A percentile compares a stretch with the other conserved stretches of the same genome.
These are phyloP conservation scores for Pyrenula aspistea DNA, from an alignment of 495 filamentous ascomycete species.

Conservation along the genomic window DNA sequence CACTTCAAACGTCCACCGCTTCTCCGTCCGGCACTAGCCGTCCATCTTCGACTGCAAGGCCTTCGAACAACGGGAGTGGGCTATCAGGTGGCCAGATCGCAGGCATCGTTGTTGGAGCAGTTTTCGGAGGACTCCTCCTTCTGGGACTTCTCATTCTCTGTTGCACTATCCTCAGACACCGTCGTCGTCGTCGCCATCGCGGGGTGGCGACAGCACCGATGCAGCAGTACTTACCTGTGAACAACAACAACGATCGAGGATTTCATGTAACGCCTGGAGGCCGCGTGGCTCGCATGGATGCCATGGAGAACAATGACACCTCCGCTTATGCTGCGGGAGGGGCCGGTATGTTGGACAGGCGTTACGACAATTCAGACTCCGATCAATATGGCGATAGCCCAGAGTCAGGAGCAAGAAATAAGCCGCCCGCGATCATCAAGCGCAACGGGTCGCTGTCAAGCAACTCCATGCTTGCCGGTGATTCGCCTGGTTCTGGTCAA, in stretches of 20 bases:
- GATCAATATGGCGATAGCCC: slow-evolving; percentile 74
- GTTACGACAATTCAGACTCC: slow-evolving; percentile 61
- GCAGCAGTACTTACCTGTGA: slow-evolving; percentile 24
- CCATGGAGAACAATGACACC: slow-evolving; percentile 61
- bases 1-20: slow-evolving; percentile 45
- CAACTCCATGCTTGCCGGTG: slow-evolving; percentile 57
- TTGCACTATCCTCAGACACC: slow-evolving; percentile 14
- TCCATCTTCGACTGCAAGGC: slow-evolving; percentile 26
- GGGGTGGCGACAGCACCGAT: slow-evolving; percentile 41
- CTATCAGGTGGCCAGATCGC: slow-evolving; percentile 80
- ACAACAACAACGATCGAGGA: slow-evolving; percentile 31
- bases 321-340: slow-evolving; percentile 38
- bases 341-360: slow-evolving; percentile 23
- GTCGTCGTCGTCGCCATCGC: slow-evolving; percentile 41
- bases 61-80: slow-evolving; percentile 19
- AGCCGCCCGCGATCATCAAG: slow-evolving; percentile 54
- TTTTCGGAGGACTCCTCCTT: slow-evolving; percentile 59
- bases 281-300: slow-evolving; percentile 91
- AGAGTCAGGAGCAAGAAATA: slow-evolving; percentile 48
- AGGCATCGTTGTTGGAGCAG: slow-evolving; percentile 74
- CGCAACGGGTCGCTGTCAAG: slow-evolving; percentile 87
- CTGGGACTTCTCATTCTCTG: slow-evolving; percentile 49
- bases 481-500: slow-evolving; percentile 56
- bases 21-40: slow-evolving; percentile 26
- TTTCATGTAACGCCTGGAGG: slow-evolving; percentile 74